phyloP scores from a whole-genome alignment of 768 basidiomycete species.

The Floccularia luteovirens region DNA sequence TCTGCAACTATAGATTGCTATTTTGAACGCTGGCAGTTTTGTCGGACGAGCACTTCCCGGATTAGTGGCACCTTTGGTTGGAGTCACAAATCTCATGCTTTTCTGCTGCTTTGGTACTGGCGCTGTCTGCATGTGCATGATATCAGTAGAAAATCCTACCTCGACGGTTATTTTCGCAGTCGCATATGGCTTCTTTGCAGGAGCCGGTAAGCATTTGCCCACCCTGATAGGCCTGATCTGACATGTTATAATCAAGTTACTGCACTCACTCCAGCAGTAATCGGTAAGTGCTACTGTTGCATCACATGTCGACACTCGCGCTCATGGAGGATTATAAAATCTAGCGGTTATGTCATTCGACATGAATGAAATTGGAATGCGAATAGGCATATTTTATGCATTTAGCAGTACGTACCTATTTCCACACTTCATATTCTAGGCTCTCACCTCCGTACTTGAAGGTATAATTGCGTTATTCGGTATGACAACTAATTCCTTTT shows the following conservation, averaged over 20 bases:
- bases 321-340: background rate
- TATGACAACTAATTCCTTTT: no score
- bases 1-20: conserved; percentile 37
- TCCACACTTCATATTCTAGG: background rate
- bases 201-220: conserved; percentile 18
- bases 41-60: conserved; percentile 44
- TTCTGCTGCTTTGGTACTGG: conserved; percentile 21
- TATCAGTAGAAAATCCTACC: conserved; percentile 22
- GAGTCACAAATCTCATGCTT: conserved; percentile 36
- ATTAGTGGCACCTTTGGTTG: conserved; percentile 29
- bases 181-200: conserved; percentile 40
- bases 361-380: background rate
- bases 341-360: background rate
- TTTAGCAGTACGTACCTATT: background rate
- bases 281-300: background rate
- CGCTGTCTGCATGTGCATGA: conserved; percentile 32
- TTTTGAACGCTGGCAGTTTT: conserved; percentile 46
- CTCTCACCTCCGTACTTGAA: background rate
- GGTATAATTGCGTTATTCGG: background rate
- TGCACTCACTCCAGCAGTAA: background rate
- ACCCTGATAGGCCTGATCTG: background rate
- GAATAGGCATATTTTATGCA: background rate
- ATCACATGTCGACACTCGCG: background rate
- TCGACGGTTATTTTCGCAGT: conserved; percentile 31
- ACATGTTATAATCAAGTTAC: background rate